A percentile compares a stretch with the other conserved stretches of the same genome.
Evolutionary conservation across 495 filamentous ascomycete genomes (phyloP).

Genomic region (Parathielavia appendiculata): DNA sequence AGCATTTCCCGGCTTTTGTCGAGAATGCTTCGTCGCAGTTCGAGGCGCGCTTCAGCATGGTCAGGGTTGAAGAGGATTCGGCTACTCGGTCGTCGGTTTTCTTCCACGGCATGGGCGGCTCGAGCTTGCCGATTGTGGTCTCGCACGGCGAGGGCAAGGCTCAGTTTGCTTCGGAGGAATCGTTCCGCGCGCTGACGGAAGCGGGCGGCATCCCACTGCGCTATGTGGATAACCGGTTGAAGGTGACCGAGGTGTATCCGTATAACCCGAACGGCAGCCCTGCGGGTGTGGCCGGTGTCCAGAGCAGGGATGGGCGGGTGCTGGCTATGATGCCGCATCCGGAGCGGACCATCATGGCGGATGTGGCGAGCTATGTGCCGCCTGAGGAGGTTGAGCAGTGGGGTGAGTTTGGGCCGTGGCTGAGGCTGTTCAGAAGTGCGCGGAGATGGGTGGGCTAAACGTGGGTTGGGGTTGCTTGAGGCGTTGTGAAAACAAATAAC

Average conservation of each 20-base stretch:
- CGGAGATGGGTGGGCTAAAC: constrained; percentile 75
- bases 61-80: constrained; percentile 63
- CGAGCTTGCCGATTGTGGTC: constrained; percentile 77
- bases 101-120: constrained; percentile 84
- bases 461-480: background rate
- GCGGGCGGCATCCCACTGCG: constrained; percentile 63
- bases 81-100: constrained; percentile 66
- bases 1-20: constrained; percentile 83
- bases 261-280: constrained; percentile 92
- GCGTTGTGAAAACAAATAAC: constrained; percentile 10
- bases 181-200: constrained; percentile 53
- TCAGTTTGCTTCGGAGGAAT: constrained; percentile 53
- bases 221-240: constrained; percentile 75
- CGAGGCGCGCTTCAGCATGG: constrained; percentile 86
- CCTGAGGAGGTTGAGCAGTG: constrained; percentile 58
- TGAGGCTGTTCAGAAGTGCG: constrained; percentile 70
- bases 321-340: constrained; percentile 96
- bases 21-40: constrained; percentile 86
- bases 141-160: constrained; percentile 93
- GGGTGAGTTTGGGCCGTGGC: constrained; percentile 89
- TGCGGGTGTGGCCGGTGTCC: constrained; percentile 77
- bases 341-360: constrained; percentile 81
- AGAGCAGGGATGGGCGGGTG: constrained; percentile 75
- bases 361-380: constrained; percentile 73
- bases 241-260: constrained; percentile 77